These are phyloP conservation scores for Trametes villosa DNA, from an alignment of 768 basidiomycete genomes.

Conservation along the genomic window DNA sequence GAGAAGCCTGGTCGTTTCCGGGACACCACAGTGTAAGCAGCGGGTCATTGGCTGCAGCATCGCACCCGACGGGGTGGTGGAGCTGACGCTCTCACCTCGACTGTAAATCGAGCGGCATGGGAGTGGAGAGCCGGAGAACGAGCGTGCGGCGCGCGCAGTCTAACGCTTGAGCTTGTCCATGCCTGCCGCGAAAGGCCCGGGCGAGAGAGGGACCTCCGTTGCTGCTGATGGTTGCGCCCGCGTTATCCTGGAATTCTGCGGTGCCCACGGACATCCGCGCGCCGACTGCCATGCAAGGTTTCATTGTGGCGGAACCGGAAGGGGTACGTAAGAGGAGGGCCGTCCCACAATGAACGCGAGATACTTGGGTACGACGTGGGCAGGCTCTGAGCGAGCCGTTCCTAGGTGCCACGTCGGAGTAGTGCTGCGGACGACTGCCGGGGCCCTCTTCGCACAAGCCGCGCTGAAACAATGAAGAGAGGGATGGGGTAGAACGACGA, in stretches of 20 bases:
- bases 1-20: constrained; percentile 5
- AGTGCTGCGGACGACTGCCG: not conserved
- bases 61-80: not conserved
- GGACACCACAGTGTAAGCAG: not conserved
- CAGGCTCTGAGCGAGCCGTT: constrained; percentile 1
- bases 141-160: constrained; percentile 12
- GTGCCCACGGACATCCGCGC: not conserved
- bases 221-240: not conserved
- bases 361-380: constrained; percentile 8
- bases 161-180: constrained; percentile 23
- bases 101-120: constrained; percentile 5
- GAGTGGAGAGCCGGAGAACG: not conserved
- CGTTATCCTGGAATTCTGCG: not conserved
- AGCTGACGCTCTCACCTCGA: constrained; percentile 12
- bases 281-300: constrained; percentile 12
- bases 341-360: constrained; percentile 13
- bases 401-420: not conserved
- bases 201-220: not conserved
- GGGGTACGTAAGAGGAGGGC: constrained; percentile 1
- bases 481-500: not conserved
- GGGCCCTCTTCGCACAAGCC: not conserved
- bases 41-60: constrained; percentile 5
- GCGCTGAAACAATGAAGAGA: not conserved
- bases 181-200: not conserved
- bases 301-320: constrained; percentile 13